Evolutionary conservation across 2,329 filamentous ascomycete species (phyloP).

Genomic region (Dothideomycetes sp.): DNA sequence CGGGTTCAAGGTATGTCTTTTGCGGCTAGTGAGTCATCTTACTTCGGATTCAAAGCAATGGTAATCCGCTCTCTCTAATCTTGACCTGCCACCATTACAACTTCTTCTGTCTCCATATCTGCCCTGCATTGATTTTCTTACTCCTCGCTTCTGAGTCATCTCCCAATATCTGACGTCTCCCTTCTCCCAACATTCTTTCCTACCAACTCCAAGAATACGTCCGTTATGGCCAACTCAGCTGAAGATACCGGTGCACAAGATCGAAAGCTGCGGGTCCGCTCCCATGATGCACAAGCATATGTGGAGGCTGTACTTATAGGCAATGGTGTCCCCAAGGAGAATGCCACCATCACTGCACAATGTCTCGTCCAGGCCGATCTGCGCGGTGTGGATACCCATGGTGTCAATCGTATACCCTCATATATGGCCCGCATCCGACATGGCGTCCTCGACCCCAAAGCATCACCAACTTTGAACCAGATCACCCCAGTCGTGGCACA

Average conservation of each 20-base stretch:
- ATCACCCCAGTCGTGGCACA: constrained; percentile 60
- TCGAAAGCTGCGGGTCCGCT: constrained; percentile 26
- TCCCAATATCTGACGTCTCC: too few species aligned
- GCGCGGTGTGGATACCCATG: constrained; percentile 66
- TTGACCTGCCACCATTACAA: too few species aligned
- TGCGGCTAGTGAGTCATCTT: too few species aligned
- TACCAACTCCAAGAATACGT: neutral
- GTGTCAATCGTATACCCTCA: constrained; percentile 62
- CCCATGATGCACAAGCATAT: constrained; percentile 26
- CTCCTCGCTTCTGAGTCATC: too few species aligned
- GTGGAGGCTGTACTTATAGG: constrained; percentile 43
- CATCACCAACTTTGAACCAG: constrained; percentile 45
- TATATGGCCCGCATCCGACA: constrained; percentile 63
- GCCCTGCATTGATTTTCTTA: too few species aligned
- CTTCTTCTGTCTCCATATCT: too few species aligned
- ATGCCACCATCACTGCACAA: constrained; percentile 50
- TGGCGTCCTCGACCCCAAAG: constrained; percentile 51
- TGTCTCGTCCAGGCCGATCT: constrained; percentile 63
- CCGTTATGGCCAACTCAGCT: neutral
- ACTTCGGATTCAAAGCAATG: too few species aligned
- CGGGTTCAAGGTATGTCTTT: too few species aligned
- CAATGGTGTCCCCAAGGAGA: constrained; percentile 45
- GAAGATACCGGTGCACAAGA: neutral
- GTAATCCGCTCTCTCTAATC: too few species aligned
- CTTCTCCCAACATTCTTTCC: too few species aligned